These are phyloP conservation scores for Annulohypoxylon stygium DNA, from an alignment of 495 filamentous ascomycete species.

Conservation along the genomic window DNA sequence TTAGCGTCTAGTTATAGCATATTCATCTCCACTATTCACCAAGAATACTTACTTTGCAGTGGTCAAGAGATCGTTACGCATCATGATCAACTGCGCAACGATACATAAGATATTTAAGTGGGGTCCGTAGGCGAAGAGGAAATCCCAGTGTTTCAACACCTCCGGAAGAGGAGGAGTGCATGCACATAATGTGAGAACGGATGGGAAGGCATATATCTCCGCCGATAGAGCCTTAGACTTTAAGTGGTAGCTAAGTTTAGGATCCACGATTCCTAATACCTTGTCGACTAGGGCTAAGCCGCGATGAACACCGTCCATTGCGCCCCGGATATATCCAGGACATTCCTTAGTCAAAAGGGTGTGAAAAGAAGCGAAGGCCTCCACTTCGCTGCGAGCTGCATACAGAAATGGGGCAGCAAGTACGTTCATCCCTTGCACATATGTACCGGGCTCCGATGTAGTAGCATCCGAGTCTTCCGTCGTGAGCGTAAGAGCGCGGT, in stretches of 20 bases:
- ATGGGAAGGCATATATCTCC: conserved; percentile 97
- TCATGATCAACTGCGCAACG: conserved; percentile 92
- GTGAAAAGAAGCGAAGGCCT: conserved; percentile 93
- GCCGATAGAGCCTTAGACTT: conserved; percentile 87
- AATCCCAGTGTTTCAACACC: conserved; percentile 97
- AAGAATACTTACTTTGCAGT: conserved; percentile 78
- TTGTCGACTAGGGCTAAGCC: conserved; percentile 92
- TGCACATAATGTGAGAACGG: conserved; percentile 92
- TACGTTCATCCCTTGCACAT: conserved; percentile 99
- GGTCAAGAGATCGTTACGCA: conserved; percentile 83
- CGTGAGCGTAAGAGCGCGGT: conserved; percentile 65
- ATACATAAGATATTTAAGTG: conserved; percentile 97
- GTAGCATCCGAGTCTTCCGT: conserved; percentile 70
- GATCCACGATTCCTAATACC: conserved; percentile 89
- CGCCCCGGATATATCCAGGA: conserved; percentile 92
- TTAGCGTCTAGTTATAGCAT: conserved; percentile 25
- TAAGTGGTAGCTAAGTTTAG: conserved; percentile 85
- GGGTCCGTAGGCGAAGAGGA: conserved; percentile 93
- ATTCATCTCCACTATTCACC: neutral
- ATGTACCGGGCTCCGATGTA: conserved; percentile 77
- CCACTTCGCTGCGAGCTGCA: conserved; percentile 91
- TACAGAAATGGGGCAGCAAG: conserved; percentile 98
- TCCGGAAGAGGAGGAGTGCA: conserved; percentile 98
- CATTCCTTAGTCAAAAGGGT: conserved; percentile 89
- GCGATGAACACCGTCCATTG: conserved; percentile 97